phyloP scores from a whole-genome alignment of 148 eudicot genomes.

The Fagopyrum esculentum region DNA sequence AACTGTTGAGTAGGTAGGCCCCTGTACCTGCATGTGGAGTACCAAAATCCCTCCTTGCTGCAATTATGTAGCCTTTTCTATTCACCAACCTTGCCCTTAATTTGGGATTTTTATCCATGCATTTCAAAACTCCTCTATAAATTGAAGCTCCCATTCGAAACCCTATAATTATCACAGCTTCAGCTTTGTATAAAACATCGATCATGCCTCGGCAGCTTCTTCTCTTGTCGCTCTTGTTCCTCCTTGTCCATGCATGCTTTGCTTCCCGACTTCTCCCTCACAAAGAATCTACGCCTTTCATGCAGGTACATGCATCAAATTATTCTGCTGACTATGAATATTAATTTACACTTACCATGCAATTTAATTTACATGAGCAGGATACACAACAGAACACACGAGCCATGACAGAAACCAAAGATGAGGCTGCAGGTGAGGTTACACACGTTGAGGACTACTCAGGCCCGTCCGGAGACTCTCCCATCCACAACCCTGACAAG shows the following conservation, averaged over 20 bases:
- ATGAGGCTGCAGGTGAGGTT: no score
- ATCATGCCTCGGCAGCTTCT: neutral
- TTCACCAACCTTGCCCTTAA: neutral
- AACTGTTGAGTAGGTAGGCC: neutral
- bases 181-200: no score
- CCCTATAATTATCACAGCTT: neutral
- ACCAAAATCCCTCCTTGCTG: neutral
- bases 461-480: neutral
- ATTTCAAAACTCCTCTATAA: neutral
- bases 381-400: neutral
- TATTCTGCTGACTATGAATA: no score
- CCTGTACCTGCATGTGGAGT: neutral
- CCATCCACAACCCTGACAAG: neutral
- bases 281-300: neutral
- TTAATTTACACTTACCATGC: no score
- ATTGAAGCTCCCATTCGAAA: neutral
- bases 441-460: neutral
- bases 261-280: neutral
- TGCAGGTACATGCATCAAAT: neutral
- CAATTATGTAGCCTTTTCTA: neutral
- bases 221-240: neutral
- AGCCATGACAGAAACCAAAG: neutral
- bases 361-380: no score
- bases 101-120: neutral
- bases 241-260: neutral